These are phyloP conservation scores for Hemerocallis citrina DNA, from an alignment of 106 monocot genomes.

Conservation along the genomic window DNA sequence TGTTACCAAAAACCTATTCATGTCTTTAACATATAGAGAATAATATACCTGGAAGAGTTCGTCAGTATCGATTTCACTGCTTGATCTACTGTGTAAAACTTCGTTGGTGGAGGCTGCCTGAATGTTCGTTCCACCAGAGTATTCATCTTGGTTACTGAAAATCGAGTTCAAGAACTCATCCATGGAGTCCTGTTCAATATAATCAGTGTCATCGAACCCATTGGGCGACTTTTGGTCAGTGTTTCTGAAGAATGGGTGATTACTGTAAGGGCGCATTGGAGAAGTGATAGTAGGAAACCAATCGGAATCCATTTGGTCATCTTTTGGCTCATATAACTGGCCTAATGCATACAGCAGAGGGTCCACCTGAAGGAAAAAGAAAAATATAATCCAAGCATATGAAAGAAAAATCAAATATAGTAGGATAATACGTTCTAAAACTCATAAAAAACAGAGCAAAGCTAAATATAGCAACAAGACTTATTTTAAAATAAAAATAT, in stretches of 20 bases:
- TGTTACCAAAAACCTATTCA: no score
- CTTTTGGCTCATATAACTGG: slow-evolving; percentile 9
- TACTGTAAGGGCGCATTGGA: slow-evolving; percentile 25
- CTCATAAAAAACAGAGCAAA: no score
- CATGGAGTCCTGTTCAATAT: slow-evolving; percentile 10
- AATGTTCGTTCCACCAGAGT: not conserved
- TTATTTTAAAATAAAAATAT: no score
- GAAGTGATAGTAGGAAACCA: slow-evolving; percentile 28
- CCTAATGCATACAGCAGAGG: slow-evolving; percentile 21
- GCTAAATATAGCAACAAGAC: no score
- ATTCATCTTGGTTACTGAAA: slow-evolving; percentile 19
- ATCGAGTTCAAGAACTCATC: slow-evolving; percentile 22
- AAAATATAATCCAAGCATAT: not conserved
- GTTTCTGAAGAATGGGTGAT: slow-evolving; percentile 20
- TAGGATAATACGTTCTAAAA: no score
- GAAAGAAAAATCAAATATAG: not conserved
- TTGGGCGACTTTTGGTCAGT: slow-evolving; percentile 8
- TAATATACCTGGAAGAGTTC: slow-evolving; percentile 1
- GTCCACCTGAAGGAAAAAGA: slow-evolving; percentile 19
- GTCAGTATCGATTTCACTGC: slow-evolving; percentile 23
- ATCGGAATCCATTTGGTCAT: slow-evolving; percentile 10
- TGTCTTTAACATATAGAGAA: no score
- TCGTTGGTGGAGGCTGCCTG: slow-evolving; percentile 11
- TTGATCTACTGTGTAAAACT: not conserved
- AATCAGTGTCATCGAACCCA: slow-evolving; percentile 8